Conservation (phyloP, 257 asterid genomes). For the Osmanthus fragrans region DNA sequence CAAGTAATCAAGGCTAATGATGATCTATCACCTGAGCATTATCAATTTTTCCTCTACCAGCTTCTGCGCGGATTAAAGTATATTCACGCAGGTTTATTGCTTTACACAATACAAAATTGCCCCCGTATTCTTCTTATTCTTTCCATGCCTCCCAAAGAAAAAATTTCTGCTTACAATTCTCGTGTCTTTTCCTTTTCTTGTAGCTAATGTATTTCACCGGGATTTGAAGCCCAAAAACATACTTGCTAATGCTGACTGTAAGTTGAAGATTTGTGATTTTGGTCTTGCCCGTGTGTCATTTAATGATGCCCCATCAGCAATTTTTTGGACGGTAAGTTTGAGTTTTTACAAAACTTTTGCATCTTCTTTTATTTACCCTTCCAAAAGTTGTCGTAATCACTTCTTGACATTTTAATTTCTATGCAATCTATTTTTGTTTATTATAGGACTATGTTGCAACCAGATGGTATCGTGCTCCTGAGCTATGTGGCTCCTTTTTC, state of each 20-base stretch:
- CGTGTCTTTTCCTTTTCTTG: conserved; percentile 9
- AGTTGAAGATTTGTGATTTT: conserved; percentile 96
- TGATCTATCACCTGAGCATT: conserved; percentile 88
- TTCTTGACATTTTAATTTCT: conserved; percentile 26
- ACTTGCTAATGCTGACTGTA: conserved; percentile 96
- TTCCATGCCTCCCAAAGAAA: not conserved
- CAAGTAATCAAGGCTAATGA: conserved; percentile 97
- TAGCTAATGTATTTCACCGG: conserved; percentile 94
- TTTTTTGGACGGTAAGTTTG: conserved; percentile 90
- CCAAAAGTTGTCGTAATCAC: not conserved
- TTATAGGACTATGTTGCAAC: conserved; percentile 97
- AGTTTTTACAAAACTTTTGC: conserved; percentile 3
- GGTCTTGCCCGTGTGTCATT: conserved; percentile 97
- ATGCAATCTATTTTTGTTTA: conserved; percentile 8
- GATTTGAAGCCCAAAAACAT: conserved; percentile 95
- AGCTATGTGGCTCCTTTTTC: conserved; percentile 95
- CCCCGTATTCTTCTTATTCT: not conserved
- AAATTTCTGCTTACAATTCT: conserved; percentile 16
- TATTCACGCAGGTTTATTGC: conserved; percentile 68
- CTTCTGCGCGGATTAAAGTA: conserved; percentile 91
- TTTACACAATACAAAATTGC: conserved; percentile 1
- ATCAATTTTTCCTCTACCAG: conserved; percentile 92
- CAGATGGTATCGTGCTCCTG: conserved; percentile 99
- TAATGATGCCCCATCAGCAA: conserved; percentile 95
- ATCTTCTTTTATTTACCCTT: not conserved